phyloP scores from a whole-genome alignment of 768 basidiomycete genomes.

The Pleurotus platypus region DNA sequence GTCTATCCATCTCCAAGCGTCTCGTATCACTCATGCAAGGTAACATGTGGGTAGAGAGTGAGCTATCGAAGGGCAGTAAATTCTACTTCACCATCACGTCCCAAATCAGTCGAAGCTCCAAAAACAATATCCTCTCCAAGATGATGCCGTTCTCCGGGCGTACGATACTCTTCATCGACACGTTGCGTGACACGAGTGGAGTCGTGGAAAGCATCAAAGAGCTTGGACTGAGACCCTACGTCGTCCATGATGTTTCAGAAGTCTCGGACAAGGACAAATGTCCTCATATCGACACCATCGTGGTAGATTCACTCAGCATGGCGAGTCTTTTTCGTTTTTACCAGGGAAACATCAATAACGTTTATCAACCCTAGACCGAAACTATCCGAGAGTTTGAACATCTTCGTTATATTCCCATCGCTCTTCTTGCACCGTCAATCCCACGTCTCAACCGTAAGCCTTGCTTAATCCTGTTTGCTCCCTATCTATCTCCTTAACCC shows the following conservation, averaged over 20 bases:
- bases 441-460: conserved; percentile 69
- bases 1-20: conserved; percentile 94
- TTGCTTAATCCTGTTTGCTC: conserved; percentile 8
- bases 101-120: conserved; percentile 68
- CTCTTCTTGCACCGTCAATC: conserved; percentile 77
- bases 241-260: conserved; percentile 70
- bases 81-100: conserved; percentile 96
- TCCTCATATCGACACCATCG: conserved; percentile 90
- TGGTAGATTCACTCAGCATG: conserved; percentile 82
- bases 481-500: neutral
- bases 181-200: conserved; percentile 66
- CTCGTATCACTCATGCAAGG: conserved; percentile 97
- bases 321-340: conserved; percentile 40
- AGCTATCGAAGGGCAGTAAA: conserved; percentile 85
- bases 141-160: conserved; percentile 85
- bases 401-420: conserved; percentile 92
- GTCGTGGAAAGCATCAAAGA: conserved; percentile 75
- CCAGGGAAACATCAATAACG: neutral
- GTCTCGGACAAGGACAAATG: conserved; percentile 77
- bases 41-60: conserved; percentile 98
- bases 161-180: conserved; percentile 89
- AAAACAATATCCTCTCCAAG: conserved; percentile 70
- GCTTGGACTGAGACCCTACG: conserved; percentile 72
- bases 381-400: conserved; percentile 88
- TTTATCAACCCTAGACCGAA: conserved; percentile 62